A percentile compares a stretch with the other conserved stretches of the same genome.
Evolutionary conservation across 2,329 filamentous ascomycete species (phyloP).

Genomic region (Colletotrichum gloeosporioides): DNA sequence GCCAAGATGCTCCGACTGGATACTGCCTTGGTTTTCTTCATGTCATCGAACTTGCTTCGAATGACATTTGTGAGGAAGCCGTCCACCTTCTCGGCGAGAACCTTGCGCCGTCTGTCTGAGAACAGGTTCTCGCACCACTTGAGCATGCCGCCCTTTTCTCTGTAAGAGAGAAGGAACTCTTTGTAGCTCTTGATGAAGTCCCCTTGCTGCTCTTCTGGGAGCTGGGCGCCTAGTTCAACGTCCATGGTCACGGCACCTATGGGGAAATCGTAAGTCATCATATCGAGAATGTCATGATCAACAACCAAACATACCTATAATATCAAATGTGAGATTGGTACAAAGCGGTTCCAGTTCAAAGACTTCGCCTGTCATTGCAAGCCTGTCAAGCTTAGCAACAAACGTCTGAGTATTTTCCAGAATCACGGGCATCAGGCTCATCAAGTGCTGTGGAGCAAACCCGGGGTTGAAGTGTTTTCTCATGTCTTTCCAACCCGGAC

Average conservation of each 20-base stretch:
- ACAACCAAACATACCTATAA: constrained; percentile 29
- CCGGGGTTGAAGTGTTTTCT: constrained; percentile 42
- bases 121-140: constrained; percentile 27
- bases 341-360: constrained; percentile 26
- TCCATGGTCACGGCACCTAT: constrained; percentile 37
- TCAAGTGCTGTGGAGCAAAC: constrained; percentile 43
- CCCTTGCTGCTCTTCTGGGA: constrained; percentile 24
- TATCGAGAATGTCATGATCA: rapidly evolving
- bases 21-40: neutral
- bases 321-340: constrained; percentile 42
- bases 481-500: constrained; percentile 24
- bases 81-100: constrained; percentile 27
- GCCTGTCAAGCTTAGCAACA: constrained; percentile 20
- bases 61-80: constrained; percentile 28
- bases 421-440: constrained; percentile 39
- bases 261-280: neutral
- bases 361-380: constrained; percentile 5
- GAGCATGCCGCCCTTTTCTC: constrained; percentile 19
- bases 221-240: constrained; percentile 37
- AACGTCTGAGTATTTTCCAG: constrained; percentile 38
- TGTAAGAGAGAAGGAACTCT: constrained; percentile 28
- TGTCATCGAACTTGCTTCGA: constrained; percentile 25
- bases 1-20: constrained; percentile 36
- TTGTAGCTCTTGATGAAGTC: constrained; percentile 34
- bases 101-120: constrained; percentile 21